Base-by-base conservation (phyloP, 768 basidiomycete genomes). In the Boletus rufocinnamomeus region DNA sequence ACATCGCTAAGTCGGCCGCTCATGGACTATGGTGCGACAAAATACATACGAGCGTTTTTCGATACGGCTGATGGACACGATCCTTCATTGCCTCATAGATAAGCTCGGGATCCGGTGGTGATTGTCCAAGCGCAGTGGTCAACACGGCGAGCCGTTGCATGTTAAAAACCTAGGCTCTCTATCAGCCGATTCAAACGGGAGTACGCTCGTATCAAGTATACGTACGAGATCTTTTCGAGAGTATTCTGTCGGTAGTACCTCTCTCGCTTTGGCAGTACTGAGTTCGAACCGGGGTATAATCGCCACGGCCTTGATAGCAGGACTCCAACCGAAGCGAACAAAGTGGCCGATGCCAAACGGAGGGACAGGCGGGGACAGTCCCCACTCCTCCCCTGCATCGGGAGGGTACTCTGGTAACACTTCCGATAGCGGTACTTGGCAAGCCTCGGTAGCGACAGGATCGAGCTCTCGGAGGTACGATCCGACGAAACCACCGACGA, bases 61-160 rank as follows among this genome's bases (percentile, higher is more conserved):
- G 87, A 72, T 98, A 98, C 1, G 97, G 97, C 71, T 99, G 97
- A 72, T 99, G 97, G 16, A 99, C 83, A 52, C 91, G 86, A 75
- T 99, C 97, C 69, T 98, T 96, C 97, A 98, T 98, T 2, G 96
- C 96, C 71, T 98, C 96, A 73, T 96, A 98, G 57, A 98, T 98
- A n/a, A 99, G 84, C 23, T 87, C 91, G 0, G 97, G 86, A 70
- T 99, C 93, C 2, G 95, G 95, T 2, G 97, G 96, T 13, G 87
- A 85, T 67, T 89, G 88, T 4, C 85, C 89, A 13, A 99, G 83
- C 1, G 97, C 95, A 3, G 95, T 96, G 2, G 96, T 98, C 54
- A 99, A 81, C 30, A 99, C 97, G 0, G 96, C 97, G 16, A 99
- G 78, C 23, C 97, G 85, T 74, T 99, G 97, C 54, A 99, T 80